Evolutionary conservation across 2,329 filamentous ascomycete species (phyloP), one percentile per base, ranked within the genome.

Genomic region (Aspergillus quadrilineatus): DNA sequence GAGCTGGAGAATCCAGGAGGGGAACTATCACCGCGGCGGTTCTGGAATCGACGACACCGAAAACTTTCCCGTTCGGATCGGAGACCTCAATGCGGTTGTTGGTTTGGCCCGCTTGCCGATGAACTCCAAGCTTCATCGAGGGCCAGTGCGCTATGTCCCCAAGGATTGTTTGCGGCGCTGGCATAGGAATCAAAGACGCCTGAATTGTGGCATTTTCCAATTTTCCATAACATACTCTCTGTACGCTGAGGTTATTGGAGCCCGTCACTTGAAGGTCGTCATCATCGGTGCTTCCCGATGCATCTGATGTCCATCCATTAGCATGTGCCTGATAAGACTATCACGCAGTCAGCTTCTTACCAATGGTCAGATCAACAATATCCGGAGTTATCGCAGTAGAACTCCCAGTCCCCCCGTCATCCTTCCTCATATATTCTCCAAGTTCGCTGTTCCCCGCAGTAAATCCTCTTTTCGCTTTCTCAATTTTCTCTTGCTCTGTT

Each of bases 151-250:
- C 71, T 71, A 52, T 83, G 74, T 43, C 82, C 77, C 67, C 66
- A 63, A 84, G 85, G 8, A 89, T 77, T 17, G 81, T 77, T 57
- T 84, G 80, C 26, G 81, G 79, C 30, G 82, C 82, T 1, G 88
- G 85, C 65, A 86, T 90, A 0, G 90, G 91, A 1, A 93, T 84
- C 36, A 79, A 76, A 65, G 85, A 81, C 59, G 87, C 88, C 60
- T 87, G 85, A 42, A 94, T 78, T 53, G 78, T 83, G 2, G 86
- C 83, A 15, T 81, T 82, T 53, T 90, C 86, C 17, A 95, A 74
- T 74, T 89, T 88, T 42, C 91, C 91, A 67, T 89, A 92, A 73
- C 90, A 95, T 3, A 95, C 88, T 66, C 90, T 85, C 67, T 90
- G 84, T 17, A 86, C 81, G 46, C 79, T 82, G 30, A 85, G 80